Conservation (phyloP, 768 basidiomycete species). For the Mycena chlorophos region DNA sequence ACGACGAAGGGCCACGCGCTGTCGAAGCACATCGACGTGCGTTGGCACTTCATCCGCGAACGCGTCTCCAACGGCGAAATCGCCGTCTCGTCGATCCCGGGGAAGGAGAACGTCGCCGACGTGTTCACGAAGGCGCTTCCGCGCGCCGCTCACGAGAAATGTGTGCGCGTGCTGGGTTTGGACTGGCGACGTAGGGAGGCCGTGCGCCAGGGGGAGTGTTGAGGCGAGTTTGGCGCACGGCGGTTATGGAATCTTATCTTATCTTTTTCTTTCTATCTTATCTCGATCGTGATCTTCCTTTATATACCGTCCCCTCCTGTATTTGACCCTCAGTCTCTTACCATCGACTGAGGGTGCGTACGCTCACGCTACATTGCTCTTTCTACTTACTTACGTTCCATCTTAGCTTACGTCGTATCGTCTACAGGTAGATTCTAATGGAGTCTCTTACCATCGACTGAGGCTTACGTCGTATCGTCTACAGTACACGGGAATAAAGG, state of each 20-base stretch:
- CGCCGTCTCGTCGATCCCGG: constrained; percentile 12
- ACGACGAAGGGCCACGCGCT: constrained; percentile 6
- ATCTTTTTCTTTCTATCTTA: no score
- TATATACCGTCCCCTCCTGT: neutral
- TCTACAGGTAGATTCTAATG: no score
- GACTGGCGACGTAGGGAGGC: constrained; percentile 4
- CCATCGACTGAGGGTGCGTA: neutral
- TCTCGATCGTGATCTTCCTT: no score
- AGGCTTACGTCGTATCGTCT: no score
- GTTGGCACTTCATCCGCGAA: constrained; percentile 16
- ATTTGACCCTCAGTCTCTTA: neutral
- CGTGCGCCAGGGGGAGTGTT: constrained; percentile 15
- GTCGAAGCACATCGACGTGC: constrained; percentile 20
- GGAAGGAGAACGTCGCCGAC: constrained; percentile 29
- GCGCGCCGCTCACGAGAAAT: neutral
- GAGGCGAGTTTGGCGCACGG: constrained; percentile 5
- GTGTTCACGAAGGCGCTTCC: constrained; percentile 31
- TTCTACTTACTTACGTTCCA: no score
- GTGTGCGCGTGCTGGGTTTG: neutral
- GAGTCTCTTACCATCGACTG: no score
- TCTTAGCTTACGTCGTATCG: no score
- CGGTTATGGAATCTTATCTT: neutral
- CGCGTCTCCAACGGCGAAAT: constrained; percentile 7
- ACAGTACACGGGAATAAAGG: no score
- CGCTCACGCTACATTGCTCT: no score